Conservation (phyloP, 768 basidiomycete species). For the Agrocybe pediades region DNA sequence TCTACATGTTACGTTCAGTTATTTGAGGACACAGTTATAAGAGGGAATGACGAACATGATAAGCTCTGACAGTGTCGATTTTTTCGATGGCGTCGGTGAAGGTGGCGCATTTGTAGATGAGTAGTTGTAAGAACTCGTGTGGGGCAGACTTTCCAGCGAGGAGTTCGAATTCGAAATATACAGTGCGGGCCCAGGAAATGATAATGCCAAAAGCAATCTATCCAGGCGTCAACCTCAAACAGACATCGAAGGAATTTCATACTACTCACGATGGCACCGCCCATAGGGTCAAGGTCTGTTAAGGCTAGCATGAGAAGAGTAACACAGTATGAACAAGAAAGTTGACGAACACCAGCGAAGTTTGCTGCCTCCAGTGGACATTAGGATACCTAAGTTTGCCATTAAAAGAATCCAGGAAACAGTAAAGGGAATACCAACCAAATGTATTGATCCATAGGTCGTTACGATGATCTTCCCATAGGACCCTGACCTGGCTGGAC, state of each 20-base stretch:
- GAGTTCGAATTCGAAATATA: slow-evolving; percentile 80
- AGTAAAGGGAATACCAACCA: slow-evolving; percentile 42
- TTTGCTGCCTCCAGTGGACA: slow-evolving; percentile 83
- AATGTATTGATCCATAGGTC: slow-evolving; percentile 86
- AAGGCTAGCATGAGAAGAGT: slow-evolving; percentile 7
- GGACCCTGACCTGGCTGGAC: slow-evolving; percentile 90
- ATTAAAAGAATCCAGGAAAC: slow-evolving; percentile 1
- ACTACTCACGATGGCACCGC: slow-evolving; percentile 67
- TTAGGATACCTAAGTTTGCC: slow-evolving; percentile 64
- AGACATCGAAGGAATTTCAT: not conserved
- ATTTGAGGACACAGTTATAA: slow-evolving; percentile 8
- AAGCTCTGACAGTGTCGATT: slow-evolving; percentile 91
- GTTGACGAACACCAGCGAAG: slow-evolving; percentile 73
- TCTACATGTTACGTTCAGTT: slow-evolving; percentile 38
- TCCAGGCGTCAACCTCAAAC: slow-evolving; percentile 4
- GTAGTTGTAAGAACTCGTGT: slow-evolving; percentile 84
- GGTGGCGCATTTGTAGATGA: slow-evolving; percentile 91
- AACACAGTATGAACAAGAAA: slow-evolving; percentile 5
- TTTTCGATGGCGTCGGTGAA: slow-evolving; percentile 86
- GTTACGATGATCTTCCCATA: slow-evolving; percentile 97
- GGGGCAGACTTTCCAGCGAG: slow-evolving; percentile 93
- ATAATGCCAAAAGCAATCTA: slow-evolving; percentile 85
- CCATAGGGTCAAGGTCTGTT: slow-evolving; percentile 74
- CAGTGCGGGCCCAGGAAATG: slow-evolving; percentile 71
- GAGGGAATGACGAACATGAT: slow-evolving; percentile 61